Percentiles rank a stretch among this genome's conserved stretches.
Conservation (phyloP, 805 yeast species). For the Lachancea meyersii region DNA sequence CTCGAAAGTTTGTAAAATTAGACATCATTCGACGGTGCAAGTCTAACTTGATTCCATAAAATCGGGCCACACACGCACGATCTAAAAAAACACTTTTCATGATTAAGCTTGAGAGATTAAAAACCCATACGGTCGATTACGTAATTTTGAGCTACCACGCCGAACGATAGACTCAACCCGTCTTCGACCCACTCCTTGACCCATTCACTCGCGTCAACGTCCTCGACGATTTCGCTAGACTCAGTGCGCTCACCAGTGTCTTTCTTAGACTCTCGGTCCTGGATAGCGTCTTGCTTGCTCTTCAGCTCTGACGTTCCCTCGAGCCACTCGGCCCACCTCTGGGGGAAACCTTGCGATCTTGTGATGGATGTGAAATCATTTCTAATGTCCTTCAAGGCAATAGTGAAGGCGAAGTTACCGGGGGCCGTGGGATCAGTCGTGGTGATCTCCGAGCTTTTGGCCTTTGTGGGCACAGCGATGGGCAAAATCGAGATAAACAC, state of each 20-base stretch:
- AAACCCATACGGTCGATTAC: conserved; percentile 71
- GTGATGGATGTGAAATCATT: conserved; percentile 69
- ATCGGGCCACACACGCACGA: no score
- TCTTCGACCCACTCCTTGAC: conserved; percentile 71
- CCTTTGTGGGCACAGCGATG: conserved; percentile 31
- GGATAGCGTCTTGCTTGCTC: conserved; percentile 32
- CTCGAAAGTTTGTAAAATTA: conserved; percentile 3
- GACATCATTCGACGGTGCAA: neutral
- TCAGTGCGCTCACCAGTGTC: conserved; percentile 21
- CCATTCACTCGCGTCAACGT: conserved; percentile 76
- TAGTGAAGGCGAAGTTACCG: conserved; percentile 65
- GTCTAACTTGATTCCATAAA: no score
- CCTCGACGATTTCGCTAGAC: conserved; percentile 36
- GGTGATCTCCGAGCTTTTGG: conserved; percentile 24
- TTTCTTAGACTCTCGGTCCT: conserved; percentile 17
- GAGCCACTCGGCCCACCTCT: conserved; percentile 93
- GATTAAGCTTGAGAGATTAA: neutral
- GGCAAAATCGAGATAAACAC: conserved; percentile 70
- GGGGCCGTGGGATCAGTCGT: conserved; percentile 36
- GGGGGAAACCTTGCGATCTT: conserved; percentile 85
- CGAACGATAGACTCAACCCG: conserved; percentile 73
- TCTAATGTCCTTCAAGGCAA: conserved; percentile 70
- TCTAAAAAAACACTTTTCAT: neutral
- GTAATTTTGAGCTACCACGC: conserved; percentile 84
- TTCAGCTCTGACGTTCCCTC: conserved; percentile 21